Base-by-base conservation (phyloP, 352 stramenopile genomes). In the Pythium rishiriense region DNA sequence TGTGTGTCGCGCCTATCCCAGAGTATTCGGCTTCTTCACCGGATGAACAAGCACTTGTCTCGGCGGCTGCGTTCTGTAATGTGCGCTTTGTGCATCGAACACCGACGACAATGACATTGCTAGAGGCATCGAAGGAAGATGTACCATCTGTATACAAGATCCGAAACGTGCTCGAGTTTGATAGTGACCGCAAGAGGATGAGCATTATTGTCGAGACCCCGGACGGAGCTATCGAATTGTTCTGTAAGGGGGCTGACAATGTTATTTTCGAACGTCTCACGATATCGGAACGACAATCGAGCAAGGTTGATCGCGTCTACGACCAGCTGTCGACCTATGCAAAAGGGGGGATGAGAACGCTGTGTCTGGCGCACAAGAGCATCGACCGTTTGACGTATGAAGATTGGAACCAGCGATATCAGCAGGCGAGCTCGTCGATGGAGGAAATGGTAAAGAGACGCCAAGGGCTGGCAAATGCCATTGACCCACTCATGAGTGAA, bases 101-200 rank as follows among this genome's bases (percentile, higher is more conserved):
- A n/a, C 77, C 84, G 15, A 73, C 64, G n/a, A 50, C 70, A 26
- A 80, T 89, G 52, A 81, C 68, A 59, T 72, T 90, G 6, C 50
- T 85, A 55, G 83, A 91, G 49, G 56, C 75, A 19, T 75, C 79
- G 8, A 39, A 22, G 1, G 50, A 76, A 47, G 42, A 62, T 52
- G 22, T 49, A 10, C 72, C 68, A 29, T 69, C 60, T 43, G 83
- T 83, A 7, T 99, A 96, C 83, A 81, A 88, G 17, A 69, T 98
- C 42, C 74, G 98, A 28, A 94, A 97, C 24, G 74, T 98, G 5
- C 95, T 99, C 48, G 97, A 98, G 68, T 99, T 99, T 75, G 92
- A 99, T 68, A 98, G 92, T 58, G 85, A 98, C 58, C 82, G 98
- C 33, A 99, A 99, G 72, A 78, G 98, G 43, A 99, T 99, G 97